Conservation (phyloP, 805 yeast species). For the Pichia scutulata region DNA sequence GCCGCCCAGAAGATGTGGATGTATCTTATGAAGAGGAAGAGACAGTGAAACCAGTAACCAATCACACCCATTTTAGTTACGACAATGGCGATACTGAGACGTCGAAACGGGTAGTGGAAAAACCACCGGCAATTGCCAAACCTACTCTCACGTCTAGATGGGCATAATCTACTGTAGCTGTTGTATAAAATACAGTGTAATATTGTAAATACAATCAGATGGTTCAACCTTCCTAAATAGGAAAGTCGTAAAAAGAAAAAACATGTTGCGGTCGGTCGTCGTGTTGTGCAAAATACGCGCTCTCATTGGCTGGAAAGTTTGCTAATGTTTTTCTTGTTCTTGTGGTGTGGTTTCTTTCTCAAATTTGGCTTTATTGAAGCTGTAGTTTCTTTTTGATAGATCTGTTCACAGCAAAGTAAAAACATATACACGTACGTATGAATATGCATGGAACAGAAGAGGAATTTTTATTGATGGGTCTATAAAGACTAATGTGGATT, state of each 20-base stretch:
- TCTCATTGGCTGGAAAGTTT: neutral
- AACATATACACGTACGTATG: neutral
- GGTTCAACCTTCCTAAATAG: neutral
- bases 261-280: neutral
- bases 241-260: neutral
- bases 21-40: neutral
- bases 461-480: no score
- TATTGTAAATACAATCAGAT: neutral
- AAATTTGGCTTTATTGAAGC: neutral
- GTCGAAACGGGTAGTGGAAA: neutral
- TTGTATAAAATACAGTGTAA: no score
- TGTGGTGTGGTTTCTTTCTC: neutral
- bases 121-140: neutral
- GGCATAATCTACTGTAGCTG: neutral
- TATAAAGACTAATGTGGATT: no score
- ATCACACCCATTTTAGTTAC: neutral
- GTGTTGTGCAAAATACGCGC: neutral
- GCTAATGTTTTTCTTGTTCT: neutral
- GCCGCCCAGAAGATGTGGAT: neutral
- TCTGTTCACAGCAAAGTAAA: neutral
- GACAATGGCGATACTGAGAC: neutral
- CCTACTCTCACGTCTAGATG: neutral
- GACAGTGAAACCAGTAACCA: neutral
- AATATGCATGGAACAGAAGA: neutral
- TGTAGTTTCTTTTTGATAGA: neutral